Evolutionary conservation across 768 basidiomycete species (phyloP), one percentile per base, ranked within the genome.

Genomic region (Pleurotus platypus): DNA sequence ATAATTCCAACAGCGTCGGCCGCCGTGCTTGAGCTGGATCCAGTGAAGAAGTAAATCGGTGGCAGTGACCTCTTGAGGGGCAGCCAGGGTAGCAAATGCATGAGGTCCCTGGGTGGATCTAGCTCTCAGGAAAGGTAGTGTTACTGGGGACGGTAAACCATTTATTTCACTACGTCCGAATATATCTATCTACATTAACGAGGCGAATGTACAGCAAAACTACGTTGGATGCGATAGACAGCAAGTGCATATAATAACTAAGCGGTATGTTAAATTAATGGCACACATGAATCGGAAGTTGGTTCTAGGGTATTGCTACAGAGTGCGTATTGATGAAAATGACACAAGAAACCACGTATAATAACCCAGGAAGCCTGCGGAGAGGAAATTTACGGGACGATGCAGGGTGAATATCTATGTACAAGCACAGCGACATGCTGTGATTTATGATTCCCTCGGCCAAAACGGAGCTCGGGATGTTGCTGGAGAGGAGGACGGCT

Each of bases 291-390:
- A 18, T 40, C 35, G 39, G 24, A 18, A 38, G 42, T 40, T 54
- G 24, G 13, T 11, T 54, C 51, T 54, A 54, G 7, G 30, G n/a
- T 40, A 54, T 54, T 54, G 51, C 51, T 54, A 54, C 51, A 54
- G 5, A 24, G 20, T 39, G 39, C 35, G 16, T 22, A 11, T 16
- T 16, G 42, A 45, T 16, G n/a, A 45, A 45, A 22, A 22, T n/a
- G 42, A 22, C 13, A 42, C 51, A 24, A 42, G 20, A 54, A 30
- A 24, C 46, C 13, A 43, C 12, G 51, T 24, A 42, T 22, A 42
- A 42, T 18, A 45, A 45, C 20, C n/a, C n/a, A 45, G 42, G 42
- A 45, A 22, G 30, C 30, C 30, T 9, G 24, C 24, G 11, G 30
- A 35, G 30, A 35, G 30, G 30, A 35, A 0, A 9, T 35, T 2